Conservation (phyloP, 1,139 yeast genomes). For the Candida sp. region DNA sequence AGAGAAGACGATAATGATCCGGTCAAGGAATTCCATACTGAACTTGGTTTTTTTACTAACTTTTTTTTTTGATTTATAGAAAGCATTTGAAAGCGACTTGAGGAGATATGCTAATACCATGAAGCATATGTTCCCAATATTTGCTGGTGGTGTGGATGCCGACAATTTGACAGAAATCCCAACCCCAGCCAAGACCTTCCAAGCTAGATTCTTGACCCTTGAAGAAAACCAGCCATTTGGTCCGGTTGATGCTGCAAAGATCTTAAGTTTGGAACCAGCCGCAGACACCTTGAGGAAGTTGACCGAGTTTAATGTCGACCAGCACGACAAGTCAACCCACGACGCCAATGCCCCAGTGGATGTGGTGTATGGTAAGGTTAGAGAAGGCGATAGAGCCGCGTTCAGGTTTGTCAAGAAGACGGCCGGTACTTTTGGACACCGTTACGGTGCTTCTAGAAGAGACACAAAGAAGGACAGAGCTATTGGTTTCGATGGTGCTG, state of each 20-base stretch:
- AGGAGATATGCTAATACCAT: conserved; percentile 59
- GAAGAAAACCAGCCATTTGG: conserved; percentile 98
- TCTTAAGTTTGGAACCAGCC: conserved; percentile 86
- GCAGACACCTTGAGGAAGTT: conserved; percentile 70
- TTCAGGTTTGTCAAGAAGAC: conserved; percentile 79
- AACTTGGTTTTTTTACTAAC: background rate
- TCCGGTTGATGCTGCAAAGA: conserved; percentile 93
- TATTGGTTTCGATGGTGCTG: conserved; percentile 75
- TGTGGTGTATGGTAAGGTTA: conserved; percentile 53
- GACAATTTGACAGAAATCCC: conserved; percentile 95
- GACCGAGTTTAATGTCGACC: conserved; percentile 55
- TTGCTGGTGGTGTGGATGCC: conserved; percentile 46
- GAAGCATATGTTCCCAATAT: conserved; percentile 85
- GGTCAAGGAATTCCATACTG: background rate
- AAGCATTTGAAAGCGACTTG: conserved; percentile 54
- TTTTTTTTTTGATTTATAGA: conserved; percentile 25
- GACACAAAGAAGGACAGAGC: conserved; percentile 88
- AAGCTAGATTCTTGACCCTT: conserved; percentile 84
- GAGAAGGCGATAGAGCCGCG: conserved; percentile 61
- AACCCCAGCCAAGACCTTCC: conserved; percentile 81
- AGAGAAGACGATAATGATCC: background rate
- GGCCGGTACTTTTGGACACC: conserved; percentile 85
- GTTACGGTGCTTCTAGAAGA: conserved; percentile 92
- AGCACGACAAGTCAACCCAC: conserved; percentile 23
- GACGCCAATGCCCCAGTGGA: conserved; percentile 21